Conservation (phyloP, 2,329 filamentous ascomycete species). For the Aspergillus sojae region DNA sequence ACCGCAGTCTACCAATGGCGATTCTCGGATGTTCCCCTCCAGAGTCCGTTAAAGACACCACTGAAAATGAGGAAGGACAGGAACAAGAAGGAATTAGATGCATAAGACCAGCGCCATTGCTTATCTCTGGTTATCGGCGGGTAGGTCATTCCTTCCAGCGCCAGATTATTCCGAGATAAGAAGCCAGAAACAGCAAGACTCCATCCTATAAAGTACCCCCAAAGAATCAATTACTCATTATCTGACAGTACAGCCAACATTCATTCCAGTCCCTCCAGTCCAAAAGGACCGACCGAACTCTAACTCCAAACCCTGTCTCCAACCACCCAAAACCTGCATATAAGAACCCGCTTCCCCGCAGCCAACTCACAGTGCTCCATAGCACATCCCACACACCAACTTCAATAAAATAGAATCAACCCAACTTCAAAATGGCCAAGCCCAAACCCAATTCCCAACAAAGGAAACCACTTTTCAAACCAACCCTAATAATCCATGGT, state of each 20-base stretch:
- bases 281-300: background rate
- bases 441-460: background rate
- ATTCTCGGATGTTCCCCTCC: background rate
- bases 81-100: background rate
- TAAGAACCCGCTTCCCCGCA: background rate
- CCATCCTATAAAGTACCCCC: background rate
- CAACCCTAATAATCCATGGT: slow-evolving; percentile 70
- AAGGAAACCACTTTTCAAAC: slow-evolving; percentile 40
- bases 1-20: background rate
- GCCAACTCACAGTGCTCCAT: background rate
- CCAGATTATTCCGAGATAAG: background rate
- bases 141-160: background rate
- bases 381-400: background rate
- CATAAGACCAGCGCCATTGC: background rate
- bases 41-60: background rate
- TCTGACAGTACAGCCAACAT: background rate
- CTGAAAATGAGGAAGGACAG: background rate
- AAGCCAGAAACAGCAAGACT: background rate
- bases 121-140: background rate
- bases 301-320: background rate
- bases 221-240: background rate
- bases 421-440: background rate
- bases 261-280: background rate
- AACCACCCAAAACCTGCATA: background rate
- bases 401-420: background rate